These are phyloP conservation scores for Chimonanthus praecox DNA, from an alignment of 164 flowering plant species.

Conservation along the genomic window DNA sequence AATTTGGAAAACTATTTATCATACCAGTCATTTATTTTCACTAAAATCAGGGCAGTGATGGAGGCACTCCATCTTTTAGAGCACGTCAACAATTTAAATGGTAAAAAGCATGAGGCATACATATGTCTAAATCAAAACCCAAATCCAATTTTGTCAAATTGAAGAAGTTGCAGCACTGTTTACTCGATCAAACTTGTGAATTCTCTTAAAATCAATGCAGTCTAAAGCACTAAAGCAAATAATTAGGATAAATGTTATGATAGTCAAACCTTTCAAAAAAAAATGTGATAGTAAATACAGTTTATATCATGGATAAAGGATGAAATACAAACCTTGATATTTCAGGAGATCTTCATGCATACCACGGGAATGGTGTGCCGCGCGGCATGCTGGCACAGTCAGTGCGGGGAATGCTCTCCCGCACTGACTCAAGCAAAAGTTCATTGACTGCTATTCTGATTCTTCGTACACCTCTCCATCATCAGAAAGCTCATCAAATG, in stretches of 20 bases:
- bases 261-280: no score
- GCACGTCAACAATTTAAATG: no score
- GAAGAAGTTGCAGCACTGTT: neutral
- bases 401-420: constrained; percentile 10
- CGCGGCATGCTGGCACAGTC: neutral
- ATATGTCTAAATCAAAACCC: no score
- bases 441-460: constrained; percentile 13
- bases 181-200: no score
- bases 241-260: neutral
- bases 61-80: no score
- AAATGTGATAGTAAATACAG: neutral
- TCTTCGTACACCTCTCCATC: constrained; percentile 11
- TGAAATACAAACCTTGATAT: neutral
- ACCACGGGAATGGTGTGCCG: neutral
- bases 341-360: neutral
- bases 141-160: neutral
- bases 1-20: no score
- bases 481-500: constrained; percentile 12
- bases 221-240: neutral
- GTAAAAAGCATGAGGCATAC: no score
- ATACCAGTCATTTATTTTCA: no score
- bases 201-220: neutral
- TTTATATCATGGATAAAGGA: neutral
- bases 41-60: no score
- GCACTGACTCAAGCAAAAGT: neutral